Evolutionary conservation across 208 protist species (phyloP).

Genomic region (Trichomonas gallinae): DNA sequence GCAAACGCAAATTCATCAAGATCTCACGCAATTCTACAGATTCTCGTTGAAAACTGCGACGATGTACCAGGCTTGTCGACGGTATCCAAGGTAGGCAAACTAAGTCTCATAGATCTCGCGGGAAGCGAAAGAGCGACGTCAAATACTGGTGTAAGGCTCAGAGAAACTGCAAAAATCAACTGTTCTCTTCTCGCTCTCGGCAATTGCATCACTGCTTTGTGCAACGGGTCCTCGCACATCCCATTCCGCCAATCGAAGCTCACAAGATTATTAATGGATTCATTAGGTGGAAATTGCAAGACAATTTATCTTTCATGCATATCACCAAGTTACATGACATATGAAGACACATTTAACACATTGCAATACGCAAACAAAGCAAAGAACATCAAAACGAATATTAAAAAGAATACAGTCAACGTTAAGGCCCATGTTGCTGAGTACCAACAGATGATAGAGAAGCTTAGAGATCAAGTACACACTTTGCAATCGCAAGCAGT

Average conservation of each 20-base stretch:
- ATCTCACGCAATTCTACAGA: neutral
- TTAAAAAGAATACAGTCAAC: conserved; percentile 58
- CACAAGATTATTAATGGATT: conserved; percentile 39
- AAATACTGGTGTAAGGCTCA: neutral
- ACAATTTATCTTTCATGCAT: conserved; percentile 50
- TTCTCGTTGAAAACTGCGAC: neutral
- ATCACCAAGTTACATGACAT: conserved; percentile 45
- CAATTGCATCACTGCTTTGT: conserved; percentile 23
- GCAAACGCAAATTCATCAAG: neutral
- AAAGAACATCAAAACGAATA: conserved; percentile 64
- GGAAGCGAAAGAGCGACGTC: neutral
- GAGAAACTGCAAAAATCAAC: conserved; percentile 14
- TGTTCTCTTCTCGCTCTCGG: neutral
- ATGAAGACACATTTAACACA: conserved; percentile 48
- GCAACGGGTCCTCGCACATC: conserved; percentile 30
- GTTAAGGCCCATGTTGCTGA: neutral
- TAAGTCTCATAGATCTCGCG: conserved; percentile 16
- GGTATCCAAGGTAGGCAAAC: neutral
- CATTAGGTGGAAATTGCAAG: conserved; percentile 51
- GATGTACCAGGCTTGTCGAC: neutral
- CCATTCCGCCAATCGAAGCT: conserved; percentile 61
- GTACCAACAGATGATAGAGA: neutral
- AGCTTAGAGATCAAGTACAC: neutral
- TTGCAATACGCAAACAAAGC: conserved; percentile 54
- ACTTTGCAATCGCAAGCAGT: neutral